phyloP scores from a whole-genome alignment of 2,329 filamentous ascomycete genomes.

The Mycosphaerella sp. region DNA sequence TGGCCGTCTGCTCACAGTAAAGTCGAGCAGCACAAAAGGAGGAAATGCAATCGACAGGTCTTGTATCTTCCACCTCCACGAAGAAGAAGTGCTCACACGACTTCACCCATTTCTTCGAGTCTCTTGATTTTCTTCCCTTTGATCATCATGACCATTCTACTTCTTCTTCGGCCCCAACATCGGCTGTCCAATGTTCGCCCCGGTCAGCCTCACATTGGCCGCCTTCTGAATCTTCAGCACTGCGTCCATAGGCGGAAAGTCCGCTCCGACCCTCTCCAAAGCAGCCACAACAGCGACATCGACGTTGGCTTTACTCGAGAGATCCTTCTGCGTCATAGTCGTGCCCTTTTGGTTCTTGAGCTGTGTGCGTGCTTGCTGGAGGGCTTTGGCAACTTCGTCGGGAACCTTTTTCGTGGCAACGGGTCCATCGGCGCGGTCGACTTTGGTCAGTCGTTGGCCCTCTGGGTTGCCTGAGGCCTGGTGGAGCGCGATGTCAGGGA shows the following conservation, averaged over 20 bases:
- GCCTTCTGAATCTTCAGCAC: constrained; percentile 73
- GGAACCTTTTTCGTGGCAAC: constrained; percentile 93
- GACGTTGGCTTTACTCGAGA: constrained; percentile 84
- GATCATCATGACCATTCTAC: constrained; percentile 20
- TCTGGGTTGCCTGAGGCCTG: constrained; percentile 47
- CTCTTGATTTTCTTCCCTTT: not conserved
- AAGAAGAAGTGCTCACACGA: not conserved
- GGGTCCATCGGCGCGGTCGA: constrained; percentile 95
- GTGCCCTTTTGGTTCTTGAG: constrained; percentile 68
- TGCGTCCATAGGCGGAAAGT: constrained; percentile 81
- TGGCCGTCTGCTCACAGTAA: not conserved
- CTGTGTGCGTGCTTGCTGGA: constrained; percentile 70
- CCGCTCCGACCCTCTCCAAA: constrained; percentile 71
- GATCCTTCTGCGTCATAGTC: constrained; percentile 81
- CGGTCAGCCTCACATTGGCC: constrained; percentile 36
- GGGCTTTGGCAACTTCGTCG: constrained; percentile 71
- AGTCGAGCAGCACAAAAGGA: not conserved
- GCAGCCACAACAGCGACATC: constrained; percentile 72
- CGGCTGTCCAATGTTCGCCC: constrained; percentile 63
- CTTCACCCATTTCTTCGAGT: not conserved
- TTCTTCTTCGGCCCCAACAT: constrained; percentile 73
- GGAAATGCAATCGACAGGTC: not conserved
- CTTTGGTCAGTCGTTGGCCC: constrained; percentile 94
- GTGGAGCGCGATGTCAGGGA: not conserved
- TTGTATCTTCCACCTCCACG: not conserved